Evolutionary conservation across 1,284 basidiomycete species (phyloP).

Genomic region (Fistulinella staudtii): DNA sequence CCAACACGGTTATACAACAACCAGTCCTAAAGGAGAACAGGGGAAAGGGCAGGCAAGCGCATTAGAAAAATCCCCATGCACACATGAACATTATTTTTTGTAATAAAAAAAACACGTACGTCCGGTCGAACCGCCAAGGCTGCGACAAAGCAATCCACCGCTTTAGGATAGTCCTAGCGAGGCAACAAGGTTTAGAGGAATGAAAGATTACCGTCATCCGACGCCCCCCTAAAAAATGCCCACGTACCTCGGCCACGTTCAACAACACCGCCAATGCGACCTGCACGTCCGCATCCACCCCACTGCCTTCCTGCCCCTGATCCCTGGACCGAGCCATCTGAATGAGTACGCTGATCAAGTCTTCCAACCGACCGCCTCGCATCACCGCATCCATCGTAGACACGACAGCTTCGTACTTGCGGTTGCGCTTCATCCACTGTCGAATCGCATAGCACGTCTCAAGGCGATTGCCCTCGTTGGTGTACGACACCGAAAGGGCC

Average conservation of each 20-base stretch:
- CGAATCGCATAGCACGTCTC: conserved; percentile 78
- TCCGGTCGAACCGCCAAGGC: conserved; percentile 87
- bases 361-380: conserved; percentile 45
- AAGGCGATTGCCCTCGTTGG: conserved; percentile 82
- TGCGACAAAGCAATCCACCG: conserved; percentile 91
- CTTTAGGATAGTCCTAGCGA: conserved; percentile 81
- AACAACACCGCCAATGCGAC: conserved; percentile 92
- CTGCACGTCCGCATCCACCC: conserved; percentile 90
- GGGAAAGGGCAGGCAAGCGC: no score
- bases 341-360: conserved; percentile 61
- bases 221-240: background rate
- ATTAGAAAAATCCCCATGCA: background rate
- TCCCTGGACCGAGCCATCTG: conserved; percentile 65
- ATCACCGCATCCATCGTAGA: conserved; percentile 33
- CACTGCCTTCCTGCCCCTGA: conserved; percentile 29
- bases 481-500: conserved; percentile 87
- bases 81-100: no score
- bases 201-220: background rate
- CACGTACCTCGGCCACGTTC: conserved; percentile 80
- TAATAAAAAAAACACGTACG: conserved; percentile 43
- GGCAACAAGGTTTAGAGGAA: no score
- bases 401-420: conserved; percentile 39
- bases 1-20: conserved; percentile 94
- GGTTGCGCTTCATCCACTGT: conserved; percentile 61
- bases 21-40: conserved; percentile 79